Evolutionary conservation across 176 grass and related monocot genomes (phyloP).

Genomic region (Paspalum notatum): DNA sequence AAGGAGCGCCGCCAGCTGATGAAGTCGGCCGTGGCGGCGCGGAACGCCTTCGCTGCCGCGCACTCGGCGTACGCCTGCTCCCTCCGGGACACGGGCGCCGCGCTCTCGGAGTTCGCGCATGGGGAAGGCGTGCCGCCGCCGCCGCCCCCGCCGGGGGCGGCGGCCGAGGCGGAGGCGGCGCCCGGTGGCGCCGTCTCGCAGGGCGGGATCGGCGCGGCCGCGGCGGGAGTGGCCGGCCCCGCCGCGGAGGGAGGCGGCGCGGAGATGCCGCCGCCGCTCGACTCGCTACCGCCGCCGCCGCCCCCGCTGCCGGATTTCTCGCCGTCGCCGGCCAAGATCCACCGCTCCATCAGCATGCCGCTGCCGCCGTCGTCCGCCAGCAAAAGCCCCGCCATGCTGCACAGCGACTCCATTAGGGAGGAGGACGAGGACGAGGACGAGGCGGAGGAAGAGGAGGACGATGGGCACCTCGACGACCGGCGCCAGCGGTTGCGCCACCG

Average conservation of each 20-base stretch:
- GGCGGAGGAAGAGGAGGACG: conserved; percentile 51
- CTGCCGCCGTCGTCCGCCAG: conserved; percentile 45
- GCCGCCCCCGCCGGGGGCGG: not conserved
- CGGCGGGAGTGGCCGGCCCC: not conserved
- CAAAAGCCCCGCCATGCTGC: conserved; percentile 43
- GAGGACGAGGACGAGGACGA: conserved; percentile 56
- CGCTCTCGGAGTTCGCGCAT: conserved; percentile 87
- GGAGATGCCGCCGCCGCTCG: conserved; percentile 51
- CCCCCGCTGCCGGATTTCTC: conserved; percentile 89
- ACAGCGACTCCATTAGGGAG: conserved; percentile 68
- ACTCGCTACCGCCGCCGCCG: conserved; percentile 71
- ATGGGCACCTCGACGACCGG: conserved; percentile 49
- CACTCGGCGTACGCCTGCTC: conserved; percentile 79
- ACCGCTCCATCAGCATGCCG: conserved; percentile 92
- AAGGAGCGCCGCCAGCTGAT: conserved; percentile 84
- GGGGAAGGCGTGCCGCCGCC: conserved; percentile 55
- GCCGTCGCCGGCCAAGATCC: conserved; percentile 73
- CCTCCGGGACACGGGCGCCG: conserved; percentile 76
- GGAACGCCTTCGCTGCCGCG: conserved; percentile 86
- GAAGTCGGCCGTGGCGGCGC: conserved; percentile 69
- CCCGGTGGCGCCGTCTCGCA: not conserved
- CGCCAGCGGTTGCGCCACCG: conserved; percentile 45
- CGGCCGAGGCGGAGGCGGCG: not conserved
- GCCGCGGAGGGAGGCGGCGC: conserved; percentile 18
- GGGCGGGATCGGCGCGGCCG: not conserved